Evolutionary conservation across 805 yeast genomes (phyloP), one percentile per base, ranked within the genome.

Genomic region (Zygoascus tannicola): DNA sequence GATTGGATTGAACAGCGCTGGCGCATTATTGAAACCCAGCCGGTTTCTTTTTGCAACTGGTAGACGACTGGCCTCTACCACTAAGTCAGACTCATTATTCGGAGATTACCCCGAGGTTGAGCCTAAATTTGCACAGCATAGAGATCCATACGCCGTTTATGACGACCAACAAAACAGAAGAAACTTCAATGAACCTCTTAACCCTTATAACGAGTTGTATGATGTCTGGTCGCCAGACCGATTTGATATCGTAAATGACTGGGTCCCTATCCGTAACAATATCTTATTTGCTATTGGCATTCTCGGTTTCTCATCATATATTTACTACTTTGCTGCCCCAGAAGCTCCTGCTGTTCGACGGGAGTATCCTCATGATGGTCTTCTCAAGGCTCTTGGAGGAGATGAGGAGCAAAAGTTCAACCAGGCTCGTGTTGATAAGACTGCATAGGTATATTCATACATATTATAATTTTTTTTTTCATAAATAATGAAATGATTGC

Each of bases 191-290:
- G 87, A 85, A 50, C 84, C 86, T 14, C 51, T 57, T 33, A 35
- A 57, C 41, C 37, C 36, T 19, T 35, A 39, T 14, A n/a, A 80
- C 52, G 95, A 85, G 57, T 66, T 75, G 62, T 70, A 79, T 57
- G 88, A 85, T 62, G 73, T 83, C 71, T 85, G 94, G 94, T 75
- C 94, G 5, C 92, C 94, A 10, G 94, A 85, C 57, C 73, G 78
- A 57, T 76, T 70, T 60, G 77, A 78, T 53, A 61, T 68, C 32
- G 81, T 78, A 28, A 66, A 74, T 33, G 81, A 82, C 62, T 58
- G 63, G 38, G 71, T 75, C 26, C 94, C 94, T 1, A 61, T 78
- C 43, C 70, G 64, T 53, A 76, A 76, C 60, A 73, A 78, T 50
- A 65, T 65, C n/a, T 46, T 50, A 22, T 81, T 81, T 63, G 74